These are phyloP conservation scores for Hymenotorrendiella dingleyae DNA, from an alignment of 2,329 filamentous ascomycete species.

Conservation along the genomic window DNA sequence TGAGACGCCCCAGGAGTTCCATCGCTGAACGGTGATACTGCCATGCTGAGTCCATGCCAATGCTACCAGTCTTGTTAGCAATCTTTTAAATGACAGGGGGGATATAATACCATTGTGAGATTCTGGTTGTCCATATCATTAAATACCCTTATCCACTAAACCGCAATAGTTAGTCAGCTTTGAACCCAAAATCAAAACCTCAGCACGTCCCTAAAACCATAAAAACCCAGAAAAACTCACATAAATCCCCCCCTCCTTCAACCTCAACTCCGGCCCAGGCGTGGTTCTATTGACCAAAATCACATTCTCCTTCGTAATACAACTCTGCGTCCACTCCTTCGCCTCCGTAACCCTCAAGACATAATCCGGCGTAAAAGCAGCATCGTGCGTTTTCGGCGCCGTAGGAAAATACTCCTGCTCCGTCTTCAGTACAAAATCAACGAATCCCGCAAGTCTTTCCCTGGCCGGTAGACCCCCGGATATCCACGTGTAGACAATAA, in stretches of 20 bases:
- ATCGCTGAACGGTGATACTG: constrained; percentile 29
- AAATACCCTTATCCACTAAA: constrained; percentile 47
- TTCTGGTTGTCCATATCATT: constrained; percentile 45
- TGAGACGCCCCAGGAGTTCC: constrained; percentile 40
- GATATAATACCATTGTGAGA: constrained; percentile 38
- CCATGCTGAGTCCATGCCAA: constrained; percentile 15
- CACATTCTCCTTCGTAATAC: background rate
- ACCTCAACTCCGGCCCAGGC: constrained; percentile 39
- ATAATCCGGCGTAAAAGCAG: background rate
- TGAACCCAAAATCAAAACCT: too few relatives aligned
- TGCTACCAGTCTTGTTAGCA: constrained; percentile 3
- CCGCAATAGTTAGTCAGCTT: too few relatives aligned
- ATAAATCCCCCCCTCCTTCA: constrained; percentile 37
- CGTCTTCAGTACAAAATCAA: too few relatives aligned
- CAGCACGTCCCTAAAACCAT: too few relatives aligned
- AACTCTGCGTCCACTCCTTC: background rate
- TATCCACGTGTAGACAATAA: too few relatives aligned
- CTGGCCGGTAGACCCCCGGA: too few relatives aligned
- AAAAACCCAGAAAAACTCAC: too few relatives aligned
- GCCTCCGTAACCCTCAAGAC: background rate
- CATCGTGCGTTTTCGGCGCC: too few relatives aligned
- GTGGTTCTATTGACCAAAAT: constrained; percentile 41
- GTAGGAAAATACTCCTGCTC: too few relatives aligned
- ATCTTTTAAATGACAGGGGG: background rate
- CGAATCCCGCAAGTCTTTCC: too few relatives aligned